Base-by-base conservation (phyloP, 768 basidiomycete genomes). In the Trametes maxima region DNA sequence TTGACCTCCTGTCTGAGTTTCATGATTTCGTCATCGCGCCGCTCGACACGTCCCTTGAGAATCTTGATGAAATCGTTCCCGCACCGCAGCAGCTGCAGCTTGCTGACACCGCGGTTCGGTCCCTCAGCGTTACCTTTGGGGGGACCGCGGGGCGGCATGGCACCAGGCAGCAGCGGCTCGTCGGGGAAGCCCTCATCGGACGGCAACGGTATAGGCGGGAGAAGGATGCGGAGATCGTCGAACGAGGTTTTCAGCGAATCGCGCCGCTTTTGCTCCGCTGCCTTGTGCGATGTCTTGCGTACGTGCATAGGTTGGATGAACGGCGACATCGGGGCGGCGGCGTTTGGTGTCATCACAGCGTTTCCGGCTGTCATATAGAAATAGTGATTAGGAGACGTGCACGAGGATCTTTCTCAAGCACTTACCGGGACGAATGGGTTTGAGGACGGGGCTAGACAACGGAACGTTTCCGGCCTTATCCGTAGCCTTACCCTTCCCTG, bases 221-320 rank as follows among this genome's bases (percentile, higher is more conserved):
- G 82, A 16, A 98, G 79, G 17, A 79, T 73, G 16, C 92, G 89
- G 12, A 94, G 80, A 55, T 93, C 91, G 67, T 94, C 92, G 68
- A 90, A 98, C 4, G 95, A 94, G 16, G 90, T 88, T 77, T 98
- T 99, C 61, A 98, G 85, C 45, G 93, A 95, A 75, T 99, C 96
- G 10, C 97, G 87, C 46, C 97, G 89, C 72, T 95, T 95, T 73
- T 99, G 97, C 75, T 99, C 97, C 5, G 97, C 97, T 13, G 88
- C 92, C 75, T 98, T 98, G 76, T 99, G 92, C 7, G 92, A 92
- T 28, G 88, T 88, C 73, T 92, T 93, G 60, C 85, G 83, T 48
- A 82, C 74, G 37, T 80, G 80, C 43, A 74, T 73, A 45, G 70
- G 83, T 64, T 68, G 70, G 39, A 37, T 48, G 57, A 60, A 65